Conservation (phyloP, 495 filamentous ascomycete genomes). For the Xeromyces bisporus region DNA sequence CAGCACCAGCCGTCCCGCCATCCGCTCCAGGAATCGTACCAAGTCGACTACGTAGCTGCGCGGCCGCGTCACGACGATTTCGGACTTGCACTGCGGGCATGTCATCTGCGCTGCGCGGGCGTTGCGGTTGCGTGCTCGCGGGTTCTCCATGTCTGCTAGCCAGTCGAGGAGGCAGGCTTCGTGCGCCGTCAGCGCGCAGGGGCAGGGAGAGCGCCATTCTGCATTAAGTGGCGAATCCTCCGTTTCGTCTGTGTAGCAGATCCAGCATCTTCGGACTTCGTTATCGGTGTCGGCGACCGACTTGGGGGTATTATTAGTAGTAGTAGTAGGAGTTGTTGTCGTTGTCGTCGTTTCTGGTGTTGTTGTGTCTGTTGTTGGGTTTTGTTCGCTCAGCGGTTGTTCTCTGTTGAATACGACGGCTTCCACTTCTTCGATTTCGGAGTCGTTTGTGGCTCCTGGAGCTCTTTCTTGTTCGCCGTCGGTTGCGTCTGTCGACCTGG, state of each 20-base stretch:
- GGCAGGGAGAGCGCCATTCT: constrained; percentile 79
- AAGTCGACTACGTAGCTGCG: constrained; percentile 47
- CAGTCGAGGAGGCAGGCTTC: constrained; percentile 80
- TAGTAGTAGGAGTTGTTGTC: constrained; percentile 17
- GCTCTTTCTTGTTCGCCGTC: background rate
- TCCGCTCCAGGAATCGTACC: constrained; percentile 34
- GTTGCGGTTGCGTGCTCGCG: constrained; percentile 33
- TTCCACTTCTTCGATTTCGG: constrained; percentile 27
- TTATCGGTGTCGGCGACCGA: constrained; percentile 8
- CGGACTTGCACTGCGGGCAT: constrained; percentile 78
- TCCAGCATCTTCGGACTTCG: constrained; percentile 67
- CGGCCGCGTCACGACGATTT: constrained; percentile 58
- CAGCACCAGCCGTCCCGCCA: constrained; percentile 40
- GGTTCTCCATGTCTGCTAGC: constrained; percentile 67
- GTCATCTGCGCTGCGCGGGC: constrained; percentile 37
- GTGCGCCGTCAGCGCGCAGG: constrained; percentile 77
- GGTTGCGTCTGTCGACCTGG: constrained; percentile 16
- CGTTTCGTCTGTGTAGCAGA: constrained; percentile 75
- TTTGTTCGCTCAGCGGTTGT: background rate
- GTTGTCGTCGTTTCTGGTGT: too few relatives aligned
- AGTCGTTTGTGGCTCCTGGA: too few relatives aligned
- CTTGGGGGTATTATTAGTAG: constrained; percentile 6
- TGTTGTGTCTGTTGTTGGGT: background rate
- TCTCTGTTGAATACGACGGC: constrained; percentile 18
- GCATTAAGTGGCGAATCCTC: constrained; percentile 48